Percentiles rank a stretch among this genome's conserved stretches.
These are phyloP conservation scores for Verbascum thapsus DNA, from an alignment of 257 asterid species.

Conservation along the genomic window DNA sequence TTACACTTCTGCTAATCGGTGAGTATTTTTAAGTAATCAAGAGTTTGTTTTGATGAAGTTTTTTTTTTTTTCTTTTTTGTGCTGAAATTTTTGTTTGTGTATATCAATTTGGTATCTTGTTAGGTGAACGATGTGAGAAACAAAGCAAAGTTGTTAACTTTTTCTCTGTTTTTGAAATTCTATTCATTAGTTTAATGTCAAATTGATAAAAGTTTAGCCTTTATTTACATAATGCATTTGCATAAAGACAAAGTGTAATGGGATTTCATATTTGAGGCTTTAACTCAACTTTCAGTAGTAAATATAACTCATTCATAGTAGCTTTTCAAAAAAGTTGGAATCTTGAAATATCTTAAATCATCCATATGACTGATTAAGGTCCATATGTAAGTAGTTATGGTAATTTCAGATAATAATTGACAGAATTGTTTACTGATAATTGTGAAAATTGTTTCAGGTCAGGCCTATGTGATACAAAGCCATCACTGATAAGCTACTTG, in stretches of 20 bases:
- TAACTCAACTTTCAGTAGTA: too few relatives aligned
- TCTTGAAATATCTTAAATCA: too few relatives aligned
- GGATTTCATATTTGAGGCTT: too few relatives aligned
- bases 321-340: too few relatives aligned
- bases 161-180: too few relatives aligned
- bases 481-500: conserved; percentile 58
- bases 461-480: conserved; percentile 68
- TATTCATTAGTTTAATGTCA: too few relatives aligned
- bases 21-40: conserved; percentile 9
- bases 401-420: not conserved
- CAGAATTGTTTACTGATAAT: not conserved
- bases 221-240: too few relatives aligned
- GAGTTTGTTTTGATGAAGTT: not conserved
- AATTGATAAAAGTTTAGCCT: too few relatives aligned
- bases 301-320: too few relatives aligned
- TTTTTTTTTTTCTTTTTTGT: not conserved
- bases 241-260: too few relatives aligned
- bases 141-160: not conserved
- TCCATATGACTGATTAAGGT: too few relatives aligned
- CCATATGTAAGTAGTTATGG: too few relatives aligned
- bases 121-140: not conserved
- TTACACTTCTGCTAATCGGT: conserved; percentile 89
- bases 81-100: not conserved
- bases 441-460: conserved; percentile 52
- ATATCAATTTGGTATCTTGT: not conserved